Conservation (phyloP, 1,139 yeast genomes). For the Nakaseomyces kungkrabaensis region DNA sequence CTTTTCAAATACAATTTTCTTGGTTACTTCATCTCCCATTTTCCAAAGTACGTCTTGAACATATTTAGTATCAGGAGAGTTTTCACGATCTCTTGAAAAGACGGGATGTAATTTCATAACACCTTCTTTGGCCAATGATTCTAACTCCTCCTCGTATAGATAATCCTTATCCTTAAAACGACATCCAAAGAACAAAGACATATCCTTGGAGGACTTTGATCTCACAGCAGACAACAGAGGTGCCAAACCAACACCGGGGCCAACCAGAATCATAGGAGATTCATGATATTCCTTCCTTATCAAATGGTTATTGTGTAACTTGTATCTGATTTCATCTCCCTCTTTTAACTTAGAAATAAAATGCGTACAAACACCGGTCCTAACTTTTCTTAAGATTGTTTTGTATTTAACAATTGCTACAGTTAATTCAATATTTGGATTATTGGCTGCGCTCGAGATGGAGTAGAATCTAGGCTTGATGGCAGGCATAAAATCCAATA, state of each 20-base stretch:
- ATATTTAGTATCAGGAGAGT: slow-evolving; percentile 39
- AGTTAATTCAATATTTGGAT: slow-evolving; percentile 37
- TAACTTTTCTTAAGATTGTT: slow-evolving; percentile 63
- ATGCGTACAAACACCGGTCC: slow-evolving; percentile 77
- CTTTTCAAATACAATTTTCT: slow-evolving; percentile 41
- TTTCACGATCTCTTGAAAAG: slow-evolving; percentile 50
- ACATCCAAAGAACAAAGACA: slow-evolving; percentile 66
- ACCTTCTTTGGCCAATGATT: slow-evolving; percentile 27
- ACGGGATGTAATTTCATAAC: slow-evolving; percentile 41
- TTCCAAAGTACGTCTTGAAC: slow-evolving; percentile 64
- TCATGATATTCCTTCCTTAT: slow-evolving; percentile 17
- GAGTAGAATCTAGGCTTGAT: slow-evolving; percentile 77
- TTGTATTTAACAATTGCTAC: slow-evolving; percentile 81
- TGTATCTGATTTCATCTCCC: slow-evolving; percentile 46
- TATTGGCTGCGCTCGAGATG: slow-evolving; percentile 54
- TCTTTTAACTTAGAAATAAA: slow-evolving; percentile 49
- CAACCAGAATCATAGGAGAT: slow-evolving; percentile 59
- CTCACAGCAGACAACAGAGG: slow-evolving; percentile 64
- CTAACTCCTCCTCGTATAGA: slow-evolving; percentile 52
- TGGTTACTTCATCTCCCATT: slow-evolving; percentile 39
- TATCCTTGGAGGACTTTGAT: slow-evolving; percentile 21
- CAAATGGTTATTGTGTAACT: slow-evolving; percentile 43
- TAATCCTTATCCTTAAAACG: slow-evolving; percentile 59
- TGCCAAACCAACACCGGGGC: slow-evolving; percentile 92
- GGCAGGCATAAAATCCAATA: slow-evolving; percentile 68